These are phyloP conservation scores for Serendipita vermifera DNA, from an alignment of 768 basidiomycete genomes.

Conservation along the genomic window DNA sequence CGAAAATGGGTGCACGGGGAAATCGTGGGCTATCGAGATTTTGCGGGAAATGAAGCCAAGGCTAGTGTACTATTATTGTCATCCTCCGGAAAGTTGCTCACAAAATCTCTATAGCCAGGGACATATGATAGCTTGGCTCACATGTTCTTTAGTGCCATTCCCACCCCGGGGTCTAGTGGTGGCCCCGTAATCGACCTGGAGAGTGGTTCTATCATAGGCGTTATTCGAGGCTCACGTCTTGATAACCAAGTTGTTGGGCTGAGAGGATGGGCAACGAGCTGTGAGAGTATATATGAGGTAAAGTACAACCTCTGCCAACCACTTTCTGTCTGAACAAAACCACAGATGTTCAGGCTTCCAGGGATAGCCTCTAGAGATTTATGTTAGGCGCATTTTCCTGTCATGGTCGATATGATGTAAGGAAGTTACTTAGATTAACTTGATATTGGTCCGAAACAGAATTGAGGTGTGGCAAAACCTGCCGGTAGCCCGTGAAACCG, in stretches of 20 bases:
- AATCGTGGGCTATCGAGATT: conserved; percentile 47
- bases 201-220: conserved; percentile 50
- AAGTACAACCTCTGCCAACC: no score
- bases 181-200: conserved; percentile 53
- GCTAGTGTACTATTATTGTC: conserved; percentile 21
- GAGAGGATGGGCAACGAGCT: conserved; percentile 48
- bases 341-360: conserved; percentile 1
- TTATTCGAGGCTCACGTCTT: conserved; percentile 49
- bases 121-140: conserved; percentile 54
- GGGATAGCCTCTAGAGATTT: no score
- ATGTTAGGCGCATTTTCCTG: no score
- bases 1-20: conserved; percentile 40
- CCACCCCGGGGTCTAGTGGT: conserved; percentile 54
- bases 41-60: conserved; percentile 43
- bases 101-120: conserved; percentile 35
- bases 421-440: no score
- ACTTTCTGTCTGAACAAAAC: no score
- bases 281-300: conserved; percentile 53
- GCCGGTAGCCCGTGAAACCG: no score
- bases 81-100: background rate
- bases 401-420: no score
- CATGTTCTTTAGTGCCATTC: conserved; percentile 40
- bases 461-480: no score
- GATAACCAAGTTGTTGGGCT: conserved; percentile 41
- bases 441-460: background rate